Evolutionary conservation across 768 basidiomycete species (phyloP).

Genomic region (Rhodotorula diobovata): DNA sequence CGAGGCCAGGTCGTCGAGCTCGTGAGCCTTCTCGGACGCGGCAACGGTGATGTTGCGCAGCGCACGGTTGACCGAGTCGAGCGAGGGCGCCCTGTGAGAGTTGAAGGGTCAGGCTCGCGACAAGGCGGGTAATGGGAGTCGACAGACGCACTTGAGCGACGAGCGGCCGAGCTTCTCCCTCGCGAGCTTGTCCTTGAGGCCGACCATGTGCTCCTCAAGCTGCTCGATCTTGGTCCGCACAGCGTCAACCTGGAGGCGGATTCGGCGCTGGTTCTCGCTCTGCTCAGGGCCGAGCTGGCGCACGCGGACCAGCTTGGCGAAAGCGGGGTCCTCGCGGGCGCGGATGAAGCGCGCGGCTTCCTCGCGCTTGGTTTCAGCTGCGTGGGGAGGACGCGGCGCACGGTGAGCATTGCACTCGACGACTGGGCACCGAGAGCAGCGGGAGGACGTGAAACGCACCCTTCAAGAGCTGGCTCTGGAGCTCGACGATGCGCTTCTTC

Average conservation of each 20-base stretch:
- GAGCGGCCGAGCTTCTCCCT: constrained; percentile 48
- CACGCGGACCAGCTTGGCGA: constrained; percentile 66
- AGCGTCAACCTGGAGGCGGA: constrained; percentile 61
- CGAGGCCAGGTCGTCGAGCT: constrained; percentile 47
- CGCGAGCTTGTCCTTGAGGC: constrained; percentile 65
- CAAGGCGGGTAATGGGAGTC: background rate
- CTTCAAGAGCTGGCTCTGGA: constrained; percentile 33
- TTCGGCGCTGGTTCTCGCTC: constrained; percentile 69
- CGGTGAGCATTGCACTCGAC: background rate
- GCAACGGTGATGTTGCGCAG: constrained; percentile 71
- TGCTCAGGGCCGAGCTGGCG: constrained; percentile 85
- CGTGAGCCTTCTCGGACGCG: constrained; percentile 43
- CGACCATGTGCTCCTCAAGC: constrained; percentile 67
- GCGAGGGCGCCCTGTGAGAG: constrained; percentile 63
- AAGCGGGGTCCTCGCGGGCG: constrained; percentile 72
- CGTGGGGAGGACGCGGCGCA: background rate
- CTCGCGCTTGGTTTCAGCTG: constrained; percentile 75
- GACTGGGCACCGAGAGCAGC: background rate
- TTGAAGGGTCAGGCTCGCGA: background rate
- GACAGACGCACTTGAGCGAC: constrained; percentile 31
- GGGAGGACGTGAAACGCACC: constrained; percentile 10
- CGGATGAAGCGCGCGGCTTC: constrained; percentile 74
- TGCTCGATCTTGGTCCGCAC: constrained; percentile 70
- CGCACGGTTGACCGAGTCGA: constrained; percentile 78
- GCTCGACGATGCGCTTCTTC: constrained; percentile 26